phyloP scores from a whole-genome alignment of 2,329 filamentous ascomycete genomes.

The Amylocarpus encephaloides region DNA sequence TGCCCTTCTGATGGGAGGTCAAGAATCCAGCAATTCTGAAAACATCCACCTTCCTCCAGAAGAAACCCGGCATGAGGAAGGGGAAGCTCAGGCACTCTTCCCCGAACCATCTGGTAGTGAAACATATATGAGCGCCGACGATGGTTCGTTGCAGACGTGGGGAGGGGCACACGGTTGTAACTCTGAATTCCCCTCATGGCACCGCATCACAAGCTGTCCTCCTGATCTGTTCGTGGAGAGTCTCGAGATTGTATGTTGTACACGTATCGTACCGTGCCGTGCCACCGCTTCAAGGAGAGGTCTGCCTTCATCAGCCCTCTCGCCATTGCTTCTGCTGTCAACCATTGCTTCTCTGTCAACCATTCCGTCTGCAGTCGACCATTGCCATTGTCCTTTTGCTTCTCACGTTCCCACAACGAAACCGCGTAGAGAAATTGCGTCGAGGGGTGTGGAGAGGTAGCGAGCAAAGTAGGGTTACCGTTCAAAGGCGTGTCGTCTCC shows the following conservation, averaged over 20 bases:
- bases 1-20: background rate
- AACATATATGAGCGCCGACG: conserved; percentile 1
- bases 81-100: no score
- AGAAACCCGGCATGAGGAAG: no score
- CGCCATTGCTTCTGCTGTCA: background rate
- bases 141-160: background rate
- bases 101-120: background rate
- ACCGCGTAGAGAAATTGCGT: no score
- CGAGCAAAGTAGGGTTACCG: no score
- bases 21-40: no score
- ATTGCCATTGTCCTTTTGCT: background rate
- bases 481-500: no score
- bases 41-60: no score
- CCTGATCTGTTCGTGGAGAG: background rate
- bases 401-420: no score
- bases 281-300: background rate
- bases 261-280: background rate
- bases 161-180: background rate
- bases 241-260: background rate
- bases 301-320: background rate
- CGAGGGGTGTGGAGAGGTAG: no score
- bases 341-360: background rate
- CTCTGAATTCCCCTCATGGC: conserved; percentile 1
- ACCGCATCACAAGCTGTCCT: background rate
- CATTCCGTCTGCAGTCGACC: background rate